phyloP scores from a whole-genome alignment of 75 land plant genomes.

The Cupressus sempervirens region DNA sequence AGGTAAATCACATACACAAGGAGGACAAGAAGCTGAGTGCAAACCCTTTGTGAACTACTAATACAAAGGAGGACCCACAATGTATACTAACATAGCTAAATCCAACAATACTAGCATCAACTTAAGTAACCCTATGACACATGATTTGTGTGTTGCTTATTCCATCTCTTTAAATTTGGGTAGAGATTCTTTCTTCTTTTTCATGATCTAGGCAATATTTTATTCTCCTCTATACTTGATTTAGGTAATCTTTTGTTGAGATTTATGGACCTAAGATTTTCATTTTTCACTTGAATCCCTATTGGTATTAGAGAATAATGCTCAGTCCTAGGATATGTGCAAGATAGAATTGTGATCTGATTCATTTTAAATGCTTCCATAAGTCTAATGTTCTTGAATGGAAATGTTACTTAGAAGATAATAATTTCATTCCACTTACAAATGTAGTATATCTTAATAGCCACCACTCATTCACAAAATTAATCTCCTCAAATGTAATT shows the following conservation, averaged over 20 bases:
- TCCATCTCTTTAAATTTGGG: constrained; percentile 11
- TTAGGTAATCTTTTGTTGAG: background rate
- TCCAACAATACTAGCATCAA: constrained; percentile 7
- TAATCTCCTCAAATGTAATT: too few species aligned
- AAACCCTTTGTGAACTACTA: constrained; percentile 14
- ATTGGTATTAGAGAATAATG: background rate
- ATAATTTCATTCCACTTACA: too few species aligned
- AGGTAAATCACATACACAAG: constrained; percentile 17
- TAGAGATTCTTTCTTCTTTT: background rate
- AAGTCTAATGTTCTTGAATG: too few species aligned
- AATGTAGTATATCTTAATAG: too few species aligned
- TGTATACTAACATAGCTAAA: constrained; percentile 8
- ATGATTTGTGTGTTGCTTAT: constrained; percentile 2
- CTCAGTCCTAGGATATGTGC: background rate
- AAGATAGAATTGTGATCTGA: background rate
- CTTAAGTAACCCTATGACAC: background rate
- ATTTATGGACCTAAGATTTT: background rate
- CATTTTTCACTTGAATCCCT: background rate
- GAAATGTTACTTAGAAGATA: too few species aligned
- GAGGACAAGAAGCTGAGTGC: constrained; percentile 10
- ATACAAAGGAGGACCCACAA: constrained; percentile 20
- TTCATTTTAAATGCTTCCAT: too few species aligned
- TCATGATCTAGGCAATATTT: background rate
- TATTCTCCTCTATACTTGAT: background rate
- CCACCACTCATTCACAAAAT: too few species aligned